phyloP scores from a whole-genome alignment of 2,329 filamentous ascomycete species.

The Colletotrichum incanum region DNA sequence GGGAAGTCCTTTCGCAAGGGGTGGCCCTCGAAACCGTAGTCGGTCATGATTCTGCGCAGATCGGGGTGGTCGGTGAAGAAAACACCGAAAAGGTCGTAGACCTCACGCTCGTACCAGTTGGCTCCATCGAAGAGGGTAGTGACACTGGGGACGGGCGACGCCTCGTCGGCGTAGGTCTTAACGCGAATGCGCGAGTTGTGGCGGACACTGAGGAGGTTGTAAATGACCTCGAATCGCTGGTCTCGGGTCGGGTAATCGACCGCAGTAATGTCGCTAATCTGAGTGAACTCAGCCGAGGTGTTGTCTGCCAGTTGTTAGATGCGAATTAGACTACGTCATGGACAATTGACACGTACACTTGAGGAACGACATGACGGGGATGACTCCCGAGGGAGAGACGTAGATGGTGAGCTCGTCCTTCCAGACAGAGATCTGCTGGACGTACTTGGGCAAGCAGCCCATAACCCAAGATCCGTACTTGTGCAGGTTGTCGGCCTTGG shows the following conservation, averaged over 20 bases:
- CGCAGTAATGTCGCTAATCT: constrained; percentile 91
- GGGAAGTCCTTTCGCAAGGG: constrained; percentile 98
- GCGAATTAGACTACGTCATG: neutral
- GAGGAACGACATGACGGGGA: constrained; percentile 94
- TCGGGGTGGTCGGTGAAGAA: constrained; percentile 98
- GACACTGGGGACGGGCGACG: constrained; percentile 91
- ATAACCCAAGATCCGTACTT: constrained; percentile 97
- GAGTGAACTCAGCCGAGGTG: constrained; percentile 96
- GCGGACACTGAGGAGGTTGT: constrained; percentile 95
- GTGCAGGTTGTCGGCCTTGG: constrained; percentile 90
- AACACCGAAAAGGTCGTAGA: constrained; percentile 97
- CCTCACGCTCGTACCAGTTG: constrained; percentile 99
- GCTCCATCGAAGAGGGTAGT: constrained; percentile 92
- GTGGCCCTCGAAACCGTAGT: constrained; percentile 99
- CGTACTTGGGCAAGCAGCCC: constrained; percentile 96
- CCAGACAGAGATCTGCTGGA: constrained; percentile 99
- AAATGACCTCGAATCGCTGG: constrained; percentile 97
- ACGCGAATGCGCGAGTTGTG: constrained; percentile 97
- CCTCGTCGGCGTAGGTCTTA: constrained; percentile 99
- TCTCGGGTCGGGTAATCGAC: constrained; percentile 97
- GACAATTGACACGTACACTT: constrained; percentile 70
- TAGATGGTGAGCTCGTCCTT: constrained; percentile 98
- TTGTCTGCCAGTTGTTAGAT: constrained; percentile 73
- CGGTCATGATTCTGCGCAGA: constrained; percentile 97
- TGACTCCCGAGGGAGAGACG: constrained; percentile 88